Evolutionary conservation across 2,329 filamentous ascomycete species (phyloP), one percentile per base, ranked within the genome.

Genomic region (Calonectria naviculata): DNA sequence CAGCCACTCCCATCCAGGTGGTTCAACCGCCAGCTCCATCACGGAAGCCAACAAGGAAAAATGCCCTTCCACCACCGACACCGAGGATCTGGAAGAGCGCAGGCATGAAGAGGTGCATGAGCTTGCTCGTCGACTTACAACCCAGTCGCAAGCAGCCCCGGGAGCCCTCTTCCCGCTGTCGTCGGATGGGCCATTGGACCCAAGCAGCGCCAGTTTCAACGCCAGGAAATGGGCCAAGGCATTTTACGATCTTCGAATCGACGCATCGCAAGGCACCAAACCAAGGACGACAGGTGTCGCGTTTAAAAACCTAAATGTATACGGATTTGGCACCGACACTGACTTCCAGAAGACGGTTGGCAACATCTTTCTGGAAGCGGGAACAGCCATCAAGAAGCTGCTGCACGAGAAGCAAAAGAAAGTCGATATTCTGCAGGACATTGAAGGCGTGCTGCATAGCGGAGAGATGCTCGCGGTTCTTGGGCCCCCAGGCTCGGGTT

Each of bases 401-500:
- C 29, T 77, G 0, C 71, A 71, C 65, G 38, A 65, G 6, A 68
- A 66, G 31, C 61, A 65, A 47, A 58, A 62, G 47, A 44, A 70
- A 17, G 72, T 74, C 5, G 70, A 74, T 29, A 74, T 74, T n/a
- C 41, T 78, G n/a, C 62, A 63, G 13, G 52, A 74, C 10, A 74
- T 78, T 21, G 74, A 76, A 49, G 76, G 76, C n/a, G 65, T 76
- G 6, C 67, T 78, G 0, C 73, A 76, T 0, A 71, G 74, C 2
- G 79, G 79, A 1, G 58, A 75, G 65, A 34, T 74, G 72, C 71
- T 78, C 1, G 64, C 75, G 1, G 75, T 78, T 3, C 70, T 92
- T 12, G 90, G 90, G 21, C 86, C 88, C 65, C 89, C 89, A 15
- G 83, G 82, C 19, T 78, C 76, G 41, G 89, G 89, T 29, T 89